A percentile compares a stretch with the other conserved stretches of the same genome.
Evolutionary conservation across 2,329 filamentous ascomycete species (phyloP).

Genomic region (Aureobasidium zeae): DNA sequence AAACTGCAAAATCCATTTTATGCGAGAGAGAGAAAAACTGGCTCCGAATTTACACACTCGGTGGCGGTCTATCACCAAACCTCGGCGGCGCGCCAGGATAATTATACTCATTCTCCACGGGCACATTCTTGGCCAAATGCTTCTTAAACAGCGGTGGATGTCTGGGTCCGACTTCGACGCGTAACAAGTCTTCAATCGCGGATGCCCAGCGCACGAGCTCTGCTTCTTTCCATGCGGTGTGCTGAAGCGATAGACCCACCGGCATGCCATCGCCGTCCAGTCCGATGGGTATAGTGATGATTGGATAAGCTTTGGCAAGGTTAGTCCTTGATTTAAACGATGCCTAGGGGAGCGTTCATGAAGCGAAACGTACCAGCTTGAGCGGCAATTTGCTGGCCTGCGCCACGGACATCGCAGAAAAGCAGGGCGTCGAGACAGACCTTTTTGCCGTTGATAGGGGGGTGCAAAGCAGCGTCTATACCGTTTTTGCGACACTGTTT

Average conservation of each 20-base stretch:
- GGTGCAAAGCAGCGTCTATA: constrained; percentile 25
- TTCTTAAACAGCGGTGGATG: constrained; percentile 21
- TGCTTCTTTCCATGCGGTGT: constrained; percentile 25
- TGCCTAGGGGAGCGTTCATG: too few relatives aligned
- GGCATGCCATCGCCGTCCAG: constrained; percentile 45
- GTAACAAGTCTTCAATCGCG: constrained; percentile 31
- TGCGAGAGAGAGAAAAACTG: too few relatives aligned
- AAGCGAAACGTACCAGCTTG: constrained; percentile 23
- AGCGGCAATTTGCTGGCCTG: constrained; percentile 27
- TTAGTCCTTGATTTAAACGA: too few relatives aligned
- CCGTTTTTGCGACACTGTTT: constrained; percentile 24
- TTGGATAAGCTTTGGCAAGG: constrained; percentile 22
- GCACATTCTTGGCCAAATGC: constrained; percentile 25
- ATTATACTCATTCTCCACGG: constrained; percentile 16
- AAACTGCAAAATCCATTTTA: too few relatives aligned
- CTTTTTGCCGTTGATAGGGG: constrained; percentile 24
- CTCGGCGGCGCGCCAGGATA: constrained; percentile 10
- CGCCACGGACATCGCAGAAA: constrained; percentile 25
- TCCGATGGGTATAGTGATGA: constrained; percentile 27
- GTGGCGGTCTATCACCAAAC: constrained; percentile 11
- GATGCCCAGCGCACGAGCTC: constrained; percentile 32
- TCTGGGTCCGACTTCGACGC: constrained; percentile 5
- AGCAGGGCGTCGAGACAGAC: constrained; percentile 24
- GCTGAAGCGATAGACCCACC: constrained; percentile 47
- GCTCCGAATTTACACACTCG: background rate